These are phyloP conservation scores for Hirsutella minnesotensis DNA, from an alignment of 2,329 filamentous ascomycete species.

Conservation along the genomic window DNA sequence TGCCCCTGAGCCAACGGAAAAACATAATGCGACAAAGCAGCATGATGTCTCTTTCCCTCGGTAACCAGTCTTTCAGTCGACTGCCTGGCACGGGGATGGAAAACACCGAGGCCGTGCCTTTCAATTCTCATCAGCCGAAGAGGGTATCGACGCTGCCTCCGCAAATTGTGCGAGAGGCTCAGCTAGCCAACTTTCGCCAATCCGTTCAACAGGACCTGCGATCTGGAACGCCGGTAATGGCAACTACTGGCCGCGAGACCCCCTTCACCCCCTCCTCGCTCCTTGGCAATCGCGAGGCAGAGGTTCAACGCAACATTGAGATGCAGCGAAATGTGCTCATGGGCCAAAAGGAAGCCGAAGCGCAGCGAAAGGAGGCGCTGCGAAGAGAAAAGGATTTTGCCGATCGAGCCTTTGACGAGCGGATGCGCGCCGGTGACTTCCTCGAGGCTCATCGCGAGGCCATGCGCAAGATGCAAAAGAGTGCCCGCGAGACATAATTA, in stretches of 20 bases:
- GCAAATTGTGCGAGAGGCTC: slow-evolving; percentile 37
- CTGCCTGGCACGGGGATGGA: slow-evolving; percentile 9
- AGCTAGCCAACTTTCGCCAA: slow-evolving; percentile 55
- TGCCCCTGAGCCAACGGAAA: slow-evolving; percentile 59
- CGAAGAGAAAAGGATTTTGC: slow-evolving; percentile 43
- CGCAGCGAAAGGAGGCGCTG: slow-evolving; percentile 46
- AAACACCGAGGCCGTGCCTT: slow-evolving; percentile 22
- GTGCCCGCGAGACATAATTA: not conserved
- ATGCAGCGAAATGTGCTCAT: slow-evolving; percentile 44
- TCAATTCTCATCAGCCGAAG: slow-evolving; percentile 44
- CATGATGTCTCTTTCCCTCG: slow-evolving; percentile 17
- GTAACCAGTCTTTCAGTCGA: not conserved
- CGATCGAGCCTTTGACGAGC: slow-evolving; percentile 56
- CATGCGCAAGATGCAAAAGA: slow-evolving; percentile 63
- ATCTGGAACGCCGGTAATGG: slow-evolving; percentile 22
- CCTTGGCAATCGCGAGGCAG: slow-evolving; percentile 23
- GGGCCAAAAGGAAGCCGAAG: slow-evolving; percentile 50
- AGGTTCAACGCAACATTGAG: slow-evolving; percentile 37
- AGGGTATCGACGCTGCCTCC: slow-evolving; percentile 31
- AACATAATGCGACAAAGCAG: slow-evolving; percentile 46
- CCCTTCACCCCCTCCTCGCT: slow-evolving; percentile 23
- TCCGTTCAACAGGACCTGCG: slow-evolving; percentile 53
- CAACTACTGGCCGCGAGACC: slow-evolving; percentile 23
- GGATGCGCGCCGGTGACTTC: slow-evolving; percentile 66
- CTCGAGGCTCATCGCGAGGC: slow-evolving; percentile 67